Evolutionary conservation across 257 asterid species (phyloP).

Genomic region (Cordia subcordata): DNA sequence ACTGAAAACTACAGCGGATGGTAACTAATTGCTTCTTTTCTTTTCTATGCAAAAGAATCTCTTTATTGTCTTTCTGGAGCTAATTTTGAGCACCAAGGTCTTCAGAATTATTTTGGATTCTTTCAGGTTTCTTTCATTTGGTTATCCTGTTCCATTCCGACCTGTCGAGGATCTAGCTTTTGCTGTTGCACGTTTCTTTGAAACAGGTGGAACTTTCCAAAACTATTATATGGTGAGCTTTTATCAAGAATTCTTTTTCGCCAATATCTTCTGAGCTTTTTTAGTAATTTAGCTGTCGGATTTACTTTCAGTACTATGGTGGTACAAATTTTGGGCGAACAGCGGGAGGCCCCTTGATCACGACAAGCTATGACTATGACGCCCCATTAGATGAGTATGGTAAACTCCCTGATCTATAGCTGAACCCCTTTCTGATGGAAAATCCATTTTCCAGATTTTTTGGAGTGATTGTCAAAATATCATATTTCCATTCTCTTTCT

Average conservation of each 20-base stretch:
- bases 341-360: conserved; percentile 74
- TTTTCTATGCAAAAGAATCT: not conserved
- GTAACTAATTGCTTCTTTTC: conserved; percentile 23
- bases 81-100: not conserved
- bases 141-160: conserved; percentile 68
- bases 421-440: not conserved
- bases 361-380: conserved; percentile 84
- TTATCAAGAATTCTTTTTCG: not conserved
- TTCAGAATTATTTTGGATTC: conserved; percentile 5
- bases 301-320: conserved; percentile 57
- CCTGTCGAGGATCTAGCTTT: conserved; percentile 86
- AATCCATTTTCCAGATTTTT: too few species aligned
- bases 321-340: conserved; percentile 88
- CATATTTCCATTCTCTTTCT: too few species aligned
- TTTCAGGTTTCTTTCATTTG: conserved; percentile 77
- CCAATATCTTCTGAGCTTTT: not conserved
- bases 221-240: conserved; percentile 73
- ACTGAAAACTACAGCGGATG: conserved; percentile 84
- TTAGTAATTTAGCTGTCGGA: not conserved
- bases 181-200: conserved; percentile 81
- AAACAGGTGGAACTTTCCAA: conserved; percentile 80
- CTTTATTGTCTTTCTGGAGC: not conserved
- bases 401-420: conserved; percentile 11
- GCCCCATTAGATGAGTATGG: conserved; percentile 86
- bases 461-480: too few species aligned